Conservation (phyloP, 1,284 basidiomycete species). For the Tilletiopsis washingtonensis region DNA sequence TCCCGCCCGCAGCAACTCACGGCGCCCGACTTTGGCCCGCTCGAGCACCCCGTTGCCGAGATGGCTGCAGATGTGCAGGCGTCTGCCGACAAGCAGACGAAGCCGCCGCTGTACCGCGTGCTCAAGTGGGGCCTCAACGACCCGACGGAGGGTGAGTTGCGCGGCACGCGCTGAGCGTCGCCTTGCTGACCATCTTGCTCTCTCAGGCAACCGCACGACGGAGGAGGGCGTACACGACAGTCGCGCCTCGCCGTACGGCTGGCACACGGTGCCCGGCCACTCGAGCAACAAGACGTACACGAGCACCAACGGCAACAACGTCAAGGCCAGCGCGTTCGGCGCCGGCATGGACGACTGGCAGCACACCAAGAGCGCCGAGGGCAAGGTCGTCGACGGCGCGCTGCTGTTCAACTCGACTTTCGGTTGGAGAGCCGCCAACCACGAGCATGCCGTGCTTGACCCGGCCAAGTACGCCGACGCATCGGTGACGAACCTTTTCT, state of each 20-base stretch:
- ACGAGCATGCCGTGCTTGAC: constrained; percentile 21
- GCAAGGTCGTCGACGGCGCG: constrained; percentile 17
- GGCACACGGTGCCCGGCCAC: constrained; percentile 26
- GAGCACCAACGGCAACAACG: constrained; percentile 38
- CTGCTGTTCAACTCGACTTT: constrained; percentile 34
- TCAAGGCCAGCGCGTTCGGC: constrained; percentile 29
- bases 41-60: too few relatives aligned
- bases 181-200: too few relatives aligned
- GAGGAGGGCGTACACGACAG: constrained; percentile 22
- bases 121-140: constrained; percentile 38
- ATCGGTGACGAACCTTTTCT: constrained; percentile 22
- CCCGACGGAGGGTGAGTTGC: constrained; percentile 32
- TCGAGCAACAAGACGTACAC: constrained; percentile 19
- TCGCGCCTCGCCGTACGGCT: constrained; percentile 24
- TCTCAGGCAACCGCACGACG: constrained; percentile 23
- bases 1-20: too few relatives aligned
- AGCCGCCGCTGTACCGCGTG: constrained; percentile 23
- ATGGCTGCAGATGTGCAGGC: too few relatives aligned
- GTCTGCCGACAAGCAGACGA: too few relatives aligned
- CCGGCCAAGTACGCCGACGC: constrained; percentile 22
- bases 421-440: constrained; percentile 34
- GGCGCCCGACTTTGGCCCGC: too few relatives aligned
- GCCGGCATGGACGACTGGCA: constrained; percentile 24
- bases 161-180: too few relatives aligned
- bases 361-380: constrained; percentile 4